Conservation (phyloP, 2,329 filamentous ascomycete genomes). For the Mycosphaerella sp. region DNA sequence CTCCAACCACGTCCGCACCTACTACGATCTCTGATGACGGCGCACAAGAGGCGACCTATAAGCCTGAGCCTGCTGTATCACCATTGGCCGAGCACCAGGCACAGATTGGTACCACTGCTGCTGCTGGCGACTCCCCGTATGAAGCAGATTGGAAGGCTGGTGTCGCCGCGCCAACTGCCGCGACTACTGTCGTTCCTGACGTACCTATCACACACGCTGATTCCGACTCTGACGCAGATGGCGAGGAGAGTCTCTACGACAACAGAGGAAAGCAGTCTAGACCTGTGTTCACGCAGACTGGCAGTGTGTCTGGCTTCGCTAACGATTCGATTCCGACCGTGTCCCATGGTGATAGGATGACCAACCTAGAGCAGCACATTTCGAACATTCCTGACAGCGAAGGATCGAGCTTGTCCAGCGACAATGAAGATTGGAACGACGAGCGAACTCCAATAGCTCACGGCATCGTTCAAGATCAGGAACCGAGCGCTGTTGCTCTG, state of each 20-base stretch:
- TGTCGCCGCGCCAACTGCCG: constrained; percentile 4
- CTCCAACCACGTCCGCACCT: neutral
- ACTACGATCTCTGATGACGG: neutral
- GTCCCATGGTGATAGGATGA: constrained; percentile 12
- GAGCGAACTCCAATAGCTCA: constrained; percentile 8
- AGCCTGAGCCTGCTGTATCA: constrained; percentile 1
- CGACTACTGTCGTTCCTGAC: neutral
- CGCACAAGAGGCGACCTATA: neutral
- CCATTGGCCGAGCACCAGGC: constrained; percentile 5
- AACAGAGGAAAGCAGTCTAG: neutral
- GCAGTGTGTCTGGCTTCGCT: constrained; percentile 8
- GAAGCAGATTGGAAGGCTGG: constrained; percentile 7
- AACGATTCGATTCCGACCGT: constrained; percentile 5
- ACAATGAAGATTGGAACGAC: constrained; percentile 18
- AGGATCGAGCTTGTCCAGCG: constrained; percentile 11
- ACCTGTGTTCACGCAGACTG: constrained; percentile 16
- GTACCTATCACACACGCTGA: constrained; percentile 2
- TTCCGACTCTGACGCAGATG: constrained; percentile 7
- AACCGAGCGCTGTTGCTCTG: neutral
- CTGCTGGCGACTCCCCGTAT: neutral
- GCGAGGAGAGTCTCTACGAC: constrained; percentile 4
- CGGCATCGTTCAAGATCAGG: neutral
- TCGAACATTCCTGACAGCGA: constrained; percentile 28
- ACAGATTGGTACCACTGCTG: neutral
- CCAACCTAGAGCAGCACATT: constrained; percentile 32